These are phyloP conservation scores for Fusarium sp. DNA, from an alignment of 2,329 filamentous ascomycete genomes.

Conservation along the genomic window DNA sequence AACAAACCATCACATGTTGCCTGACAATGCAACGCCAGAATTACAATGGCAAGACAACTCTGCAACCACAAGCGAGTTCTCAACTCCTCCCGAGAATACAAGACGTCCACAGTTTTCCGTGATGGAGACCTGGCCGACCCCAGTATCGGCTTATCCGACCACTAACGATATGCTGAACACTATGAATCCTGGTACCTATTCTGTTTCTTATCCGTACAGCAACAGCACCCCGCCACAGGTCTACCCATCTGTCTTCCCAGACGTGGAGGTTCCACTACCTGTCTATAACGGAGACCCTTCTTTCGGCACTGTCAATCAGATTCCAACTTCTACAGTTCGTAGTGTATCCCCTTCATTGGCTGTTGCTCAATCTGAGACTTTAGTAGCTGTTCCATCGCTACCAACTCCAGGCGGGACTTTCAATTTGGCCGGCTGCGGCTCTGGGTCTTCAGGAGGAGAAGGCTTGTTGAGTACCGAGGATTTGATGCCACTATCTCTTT, in stretches of 20 bases:
- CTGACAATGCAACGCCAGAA: conserved; percentile 35
- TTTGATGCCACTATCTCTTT: conserved; percentile 51
- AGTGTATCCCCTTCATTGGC: conserved; percentile 62
- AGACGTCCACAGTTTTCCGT: conserved; percentile 44
- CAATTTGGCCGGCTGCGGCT: conserved; percentile 53
- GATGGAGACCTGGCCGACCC: conserved; percentile 50
- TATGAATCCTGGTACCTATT: conserved; percentile 39
- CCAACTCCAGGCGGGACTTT: conserved; percentile 52
- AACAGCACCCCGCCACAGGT: conserved; percentile 47
- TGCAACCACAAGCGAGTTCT: conserved; percentile 61
- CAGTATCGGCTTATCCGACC: conserved; percentile 47
- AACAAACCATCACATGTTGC: conserved; percentile 39
- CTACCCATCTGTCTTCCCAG: conserved; percentile 51
- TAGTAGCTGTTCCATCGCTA: conserved; percentile 60
- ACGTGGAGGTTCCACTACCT: conserved; percentile 49
- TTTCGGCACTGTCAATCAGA: conserved; percentile 53
- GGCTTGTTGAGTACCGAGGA: conserved; percentile 49
- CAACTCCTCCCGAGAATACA: conserved; percentile 57
- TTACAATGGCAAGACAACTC: conserved; percentile 55
- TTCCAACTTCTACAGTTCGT: conserved; percentile 60
- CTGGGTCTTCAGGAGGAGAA: conserved; percentile 57
- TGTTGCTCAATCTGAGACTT: conserved; percentile 61
- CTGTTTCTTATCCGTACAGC: conserved; percentile 48
- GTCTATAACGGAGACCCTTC: conserved; percentile 53
- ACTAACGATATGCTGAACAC: conserved; percentile 31